phyloP scores from a whole-genome alignment of 169 alveolate species.

The Plasmodium falciparum region DNA sequence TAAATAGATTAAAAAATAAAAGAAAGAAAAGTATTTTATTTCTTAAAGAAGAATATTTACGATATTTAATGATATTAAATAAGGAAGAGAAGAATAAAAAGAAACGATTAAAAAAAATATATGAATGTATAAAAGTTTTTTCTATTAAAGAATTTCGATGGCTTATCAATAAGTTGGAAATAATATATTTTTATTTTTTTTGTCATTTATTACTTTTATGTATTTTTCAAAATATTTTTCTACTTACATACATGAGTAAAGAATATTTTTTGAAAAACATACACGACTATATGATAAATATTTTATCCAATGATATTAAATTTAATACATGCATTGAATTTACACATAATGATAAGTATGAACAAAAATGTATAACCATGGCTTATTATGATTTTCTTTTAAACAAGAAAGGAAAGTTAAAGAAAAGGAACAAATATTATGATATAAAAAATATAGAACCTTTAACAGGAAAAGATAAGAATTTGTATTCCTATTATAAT shows the following conservation, averaged over 20 bases:
- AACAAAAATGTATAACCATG: constrained; percentile 19
- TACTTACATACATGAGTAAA: constrained; percentile 7
- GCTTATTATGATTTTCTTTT: constrained; percentile 19
- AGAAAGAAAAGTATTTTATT: constrained; percentile 4
- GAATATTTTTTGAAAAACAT: constrained; percentile 5
- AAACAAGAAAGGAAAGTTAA: constrained; percentile 6
- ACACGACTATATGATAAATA: constrained; percentile 12
- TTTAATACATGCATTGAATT: constrained; percentile 9
- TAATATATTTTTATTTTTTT: constrained; percentile 1
- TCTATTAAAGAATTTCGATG: constrained; percentile 6
- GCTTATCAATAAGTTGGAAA: constrained; percentile 20
- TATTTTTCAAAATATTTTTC: constrained; percentile 10
- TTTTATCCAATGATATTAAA: constrained; percentile 10
- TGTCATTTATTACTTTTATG: constrained; percentile 8
- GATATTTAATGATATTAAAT: background rate
- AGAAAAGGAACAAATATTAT: constrained; percentile 5
- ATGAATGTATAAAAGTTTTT: constrained; percentile 4
- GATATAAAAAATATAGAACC: constrained; percentile 3
- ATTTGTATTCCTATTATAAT: too few relatives aligned
- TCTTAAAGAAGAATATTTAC: constrained; percentile 15
- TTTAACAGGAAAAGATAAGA: background rate
- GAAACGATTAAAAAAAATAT: constrained; percentile 8
- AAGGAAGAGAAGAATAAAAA: constrained; percentile 6
- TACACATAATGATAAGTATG: constrained; percentile 40
- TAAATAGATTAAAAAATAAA: constrained; percentile 4